Conservation (phyloP, 2,329 filamentous ascomycete species). For the Botrytis hyacinthi region DNA sequence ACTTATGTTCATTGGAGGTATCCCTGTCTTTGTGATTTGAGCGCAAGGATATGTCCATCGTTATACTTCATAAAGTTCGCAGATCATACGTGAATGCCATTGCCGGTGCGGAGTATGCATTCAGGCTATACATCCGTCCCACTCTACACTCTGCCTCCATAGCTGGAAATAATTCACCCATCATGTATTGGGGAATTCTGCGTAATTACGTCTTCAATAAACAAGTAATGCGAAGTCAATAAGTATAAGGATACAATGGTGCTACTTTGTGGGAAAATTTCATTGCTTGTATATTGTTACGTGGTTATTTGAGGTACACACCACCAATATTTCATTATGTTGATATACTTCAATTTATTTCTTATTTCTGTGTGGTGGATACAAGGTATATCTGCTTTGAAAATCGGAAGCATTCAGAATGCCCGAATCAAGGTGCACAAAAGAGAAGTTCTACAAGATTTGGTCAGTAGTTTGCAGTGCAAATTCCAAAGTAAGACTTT, state of each 20-base stretch:
- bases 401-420: constrained; percentile 18
- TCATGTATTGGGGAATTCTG: not conserved
- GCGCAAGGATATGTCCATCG: not conserved
- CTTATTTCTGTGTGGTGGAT: not conserved
- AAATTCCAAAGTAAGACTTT: not conserved
- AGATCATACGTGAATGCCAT: not conserved
- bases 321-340: not conserved
- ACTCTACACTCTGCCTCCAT: not conserved
- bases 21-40: not conserved
- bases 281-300: not conserved
- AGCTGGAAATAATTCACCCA: not conserved
- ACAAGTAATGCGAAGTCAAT: not conserved
- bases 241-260: constrained; percentile 6
- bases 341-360: not conserved
- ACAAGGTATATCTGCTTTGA: constrained; percentile 26
- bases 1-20: not conserved
- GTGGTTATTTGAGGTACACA: not conserved
- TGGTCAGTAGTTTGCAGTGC: constrained; percentile 45
- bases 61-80: not conserved
- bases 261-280: not conserved
- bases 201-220: not conserved
- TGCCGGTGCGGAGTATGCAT: constrained; percentile 5
- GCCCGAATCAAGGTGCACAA: constrained; percentile 28
- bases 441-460: constrained; percentile 52
- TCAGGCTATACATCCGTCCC: constrained; percentile 4